These are phyloP conservation scores for Chlamydomonas asymmetrica DNA, from an alignment of 139 green algal species.

Conservation along the genomic window DNA sequence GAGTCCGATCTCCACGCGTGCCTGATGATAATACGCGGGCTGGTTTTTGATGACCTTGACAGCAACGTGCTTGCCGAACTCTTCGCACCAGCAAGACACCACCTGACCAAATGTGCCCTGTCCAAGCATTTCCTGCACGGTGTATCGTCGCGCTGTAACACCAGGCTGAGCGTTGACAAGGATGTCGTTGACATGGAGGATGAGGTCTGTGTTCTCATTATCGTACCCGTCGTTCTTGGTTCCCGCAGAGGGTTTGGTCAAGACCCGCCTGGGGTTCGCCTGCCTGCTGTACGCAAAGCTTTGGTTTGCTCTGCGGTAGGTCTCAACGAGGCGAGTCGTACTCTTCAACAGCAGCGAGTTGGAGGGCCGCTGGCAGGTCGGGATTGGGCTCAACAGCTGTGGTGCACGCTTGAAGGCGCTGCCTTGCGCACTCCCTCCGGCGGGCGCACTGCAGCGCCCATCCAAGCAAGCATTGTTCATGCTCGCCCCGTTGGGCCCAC, in stretches of 20 bases:
- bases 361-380: conserved; percentile 3
- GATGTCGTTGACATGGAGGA: conserved; percentile 76
- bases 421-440: no score
- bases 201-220: conserved; percentile 87
- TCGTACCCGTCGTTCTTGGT: conserved; percentile 77
- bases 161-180: conserved; percentile 51
- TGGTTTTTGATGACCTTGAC: conserved; percentile 99
- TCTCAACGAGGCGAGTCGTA: conserved; percentile 9
- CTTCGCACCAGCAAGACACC: conserved; percentile 65
- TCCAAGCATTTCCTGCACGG: conserved; percentile 81
- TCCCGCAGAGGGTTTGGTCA: conserved; percentile 74
- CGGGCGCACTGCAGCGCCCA: no score
- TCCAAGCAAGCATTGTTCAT: no score
- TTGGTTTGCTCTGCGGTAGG: conserved; percentile 4
- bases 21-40: conserved; percentile 93
- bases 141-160: conserved; percentile 57
- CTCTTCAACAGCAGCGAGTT: conserved; percentile 11
- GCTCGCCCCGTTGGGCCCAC: no score
- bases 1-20: conserved; percentile 77
- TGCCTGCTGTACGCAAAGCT: conserved; percentile 43
- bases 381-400: no score
- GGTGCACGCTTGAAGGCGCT: no score
- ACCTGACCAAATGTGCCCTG: conserved; percentile 97
- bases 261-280: conserved; percentile 45
- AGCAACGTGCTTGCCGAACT: conserved; percentile 24